These are phyloP conservation scores for Solanum neorickii DNA, from an alignment of 257 asterid genomes.

Conservation along the genomic window DNA sequence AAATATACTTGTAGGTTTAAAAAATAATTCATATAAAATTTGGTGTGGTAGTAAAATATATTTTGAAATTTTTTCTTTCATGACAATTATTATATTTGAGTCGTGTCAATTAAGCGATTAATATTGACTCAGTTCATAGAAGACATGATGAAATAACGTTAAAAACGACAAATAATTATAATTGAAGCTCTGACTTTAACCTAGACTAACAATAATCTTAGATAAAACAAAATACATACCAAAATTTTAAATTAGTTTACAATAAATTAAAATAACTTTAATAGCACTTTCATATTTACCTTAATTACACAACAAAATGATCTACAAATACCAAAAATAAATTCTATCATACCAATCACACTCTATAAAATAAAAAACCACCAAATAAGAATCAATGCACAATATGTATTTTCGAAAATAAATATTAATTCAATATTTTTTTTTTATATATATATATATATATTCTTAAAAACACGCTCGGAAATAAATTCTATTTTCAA, in stretches of 20 bases:
- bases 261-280: no score
- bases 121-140: accelerated
- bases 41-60: neutral
- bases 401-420: neutral
- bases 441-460: no score
- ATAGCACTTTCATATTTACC: neutral
- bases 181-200: neutral
- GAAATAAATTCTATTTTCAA: neutral
- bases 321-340: neutral
- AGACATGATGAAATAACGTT: neutral
- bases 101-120: neutral
- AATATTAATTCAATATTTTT: neutral
- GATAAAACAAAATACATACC: neutral
- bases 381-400: neutral
- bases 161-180: neutral
- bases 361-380: neutral
- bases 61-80: neutral
- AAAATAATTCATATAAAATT: neutral
- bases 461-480: neutral
- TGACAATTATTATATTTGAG: neutral
- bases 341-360: neutral
- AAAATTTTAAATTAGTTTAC: no score
- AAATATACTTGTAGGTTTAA: no score
- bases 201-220: neutral
- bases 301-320: neutral